Base-by-base conservation (phyloP, 305 asterid genomes). In the Nicotiana rustica region DNA sequence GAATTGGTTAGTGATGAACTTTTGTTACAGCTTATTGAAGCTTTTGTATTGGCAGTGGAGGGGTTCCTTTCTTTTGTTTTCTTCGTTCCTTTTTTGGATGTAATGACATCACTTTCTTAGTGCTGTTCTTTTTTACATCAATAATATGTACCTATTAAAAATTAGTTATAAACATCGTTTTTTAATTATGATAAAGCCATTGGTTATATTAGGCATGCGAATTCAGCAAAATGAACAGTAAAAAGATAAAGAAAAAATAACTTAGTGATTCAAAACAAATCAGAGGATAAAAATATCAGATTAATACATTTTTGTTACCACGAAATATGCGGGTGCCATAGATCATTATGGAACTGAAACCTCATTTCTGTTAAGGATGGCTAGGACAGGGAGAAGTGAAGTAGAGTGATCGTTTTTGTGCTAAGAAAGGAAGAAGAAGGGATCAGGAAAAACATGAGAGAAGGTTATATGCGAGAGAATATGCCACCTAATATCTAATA, bases 361-460 rank as follows among this genome's bases (percentile, higher is more conserved):
- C 44, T 69, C 77, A 38, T 55, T 38, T 52, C 57, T n/a, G 19
- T 17, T 68, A 36, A n/a, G 55, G 77, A 68, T 38, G 56, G 56
- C 12, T n/a, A 55, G 6, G 77, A 31, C 57, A 38, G 57, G 41
- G 33, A 38, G 13, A 69, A 69, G 77, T 69, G 57, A 29, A 38
- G 10, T 8, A 69, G 77, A 69, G n/a, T 38, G 49, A 62, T 62
- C 12, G 38, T 64, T 25, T 14, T 15, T 64, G 15, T 21, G 68
- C 36, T 25, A 64, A n/a, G 57, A 69, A 38, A 70, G 77, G 57
- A 70, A 70, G 59, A 70, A 70, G 59, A 41, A 70, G 59, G 77
- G 25, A 41, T 59, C 64, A 59, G 10, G 65, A 21, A n/a, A 70
- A 41, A 47, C 44, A n/a, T 9, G 18, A 68, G 56, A 38, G n/a